Evolutionary conservation across 2,329 filamentous ascomycete genomes (phyloP).

Genomic region (Annulohypoxylon truncatum): DNA sequence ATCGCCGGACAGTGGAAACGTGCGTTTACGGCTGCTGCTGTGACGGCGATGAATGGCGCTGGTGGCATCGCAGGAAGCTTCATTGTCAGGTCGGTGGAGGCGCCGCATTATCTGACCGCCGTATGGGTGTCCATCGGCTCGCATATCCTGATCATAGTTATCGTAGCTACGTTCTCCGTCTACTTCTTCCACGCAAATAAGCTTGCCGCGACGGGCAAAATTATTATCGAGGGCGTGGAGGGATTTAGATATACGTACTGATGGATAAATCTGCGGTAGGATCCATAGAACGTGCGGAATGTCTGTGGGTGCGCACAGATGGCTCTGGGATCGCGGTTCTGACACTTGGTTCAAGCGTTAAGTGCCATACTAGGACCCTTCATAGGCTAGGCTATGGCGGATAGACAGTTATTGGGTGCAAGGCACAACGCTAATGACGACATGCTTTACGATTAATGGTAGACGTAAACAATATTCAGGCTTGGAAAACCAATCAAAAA

Average conservation of each 20-base stretch:
- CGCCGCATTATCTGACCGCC: slow-evolving; percentile 72
- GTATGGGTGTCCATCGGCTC: slow-evolving; percentile 76
- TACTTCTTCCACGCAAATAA: slow-evolving; percentile 66
- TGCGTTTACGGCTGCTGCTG: slow-evolving; percentile 68
- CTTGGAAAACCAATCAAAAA: background rate
- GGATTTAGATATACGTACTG: slow-evolving; percentile 50
- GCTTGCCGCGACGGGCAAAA: slow-evolving; percentile 59
- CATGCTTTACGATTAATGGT: slow-evolving; percentile 13
- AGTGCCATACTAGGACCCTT: background rate
- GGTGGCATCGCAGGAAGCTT: slow-evolving; percentile 74
- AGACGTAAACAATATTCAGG: background rate
- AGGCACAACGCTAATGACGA: background rate
- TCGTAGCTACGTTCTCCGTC: slow-evolving; percentile 62
- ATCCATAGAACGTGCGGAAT: too few relatives aligned
- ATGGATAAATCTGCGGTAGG: background rate
- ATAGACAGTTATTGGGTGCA: background rate
- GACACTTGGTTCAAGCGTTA: background rate
- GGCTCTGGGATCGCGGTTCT: background rate
- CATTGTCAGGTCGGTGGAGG: slow-evolving; percentile 71
- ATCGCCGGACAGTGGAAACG: slow-evolving; percentile 74
- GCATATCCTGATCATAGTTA: slow-evolving; percentile 67
- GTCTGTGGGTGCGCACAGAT: background rate
- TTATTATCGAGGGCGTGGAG: slow-evolving; percentile 60
- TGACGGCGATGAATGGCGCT: slow-evolving; percentile 71
- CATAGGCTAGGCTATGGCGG: background rate